A percentile compares a stretch with the other conserved stretches of the same genome.
These are phyloP conservation scores for Aspergillus melleus DNA, from an alignment of 2,329 filamentous ascomycete species.

Conservation along the genomic window DNA sequence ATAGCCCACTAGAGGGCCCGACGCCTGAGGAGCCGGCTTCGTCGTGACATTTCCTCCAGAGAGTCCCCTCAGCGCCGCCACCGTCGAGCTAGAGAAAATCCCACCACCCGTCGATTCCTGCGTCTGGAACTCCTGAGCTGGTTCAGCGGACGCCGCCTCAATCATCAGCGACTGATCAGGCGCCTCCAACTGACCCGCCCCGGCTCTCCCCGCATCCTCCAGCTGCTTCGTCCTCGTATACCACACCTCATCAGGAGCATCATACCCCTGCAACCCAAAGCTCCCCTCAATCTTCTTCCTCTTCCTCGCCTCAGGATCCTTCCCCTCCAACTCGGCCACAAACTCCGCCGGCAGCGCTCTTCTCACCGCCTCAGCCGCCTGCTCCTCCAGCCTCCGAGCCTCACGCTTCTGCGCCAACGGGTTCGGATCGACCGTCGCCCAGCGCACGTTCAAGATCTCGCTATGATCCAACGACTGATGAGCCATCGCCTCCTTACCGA, in stretches of 20 bases:
- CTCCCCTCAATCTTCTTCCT: slow-evolving; percentile 83
- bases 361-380: slow-evolving; percentile 90
- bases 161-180: slow-evolving; percentile 48
- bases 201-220: slow-evolving; percentile 60
- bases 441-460: slow-evolving; percentile 92
- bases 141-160: slow-evolving; percentile 39
- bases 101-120: slow-evolving; percentile 51
- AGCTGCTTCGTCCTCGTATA: slow-evolving; percentile 76
- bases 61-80: slow-evolving; percentile 71
- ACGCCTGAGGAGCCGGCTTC: slow-evolving; percentile 42
- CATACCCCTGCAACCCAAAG: slow-evolving; percentile 87
- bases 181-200: slow-evolving; percentile 57
- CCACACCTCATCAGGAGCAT: slow-evolving; percentile 92
- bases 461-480: slow-evolving; percentile 89
- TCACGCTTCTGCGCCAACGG: slow-evolving; percentile 92
- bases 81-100: slow-evolving; percentile 78
- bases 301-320: slow-evolving; percentile 83
- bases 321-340: slow-evolving; percentile 89
- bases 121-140: slow-evolving; percentile 33
- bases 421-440: slow-evolving; percentile 96
- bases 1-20: slow-evolving; percentile 80
- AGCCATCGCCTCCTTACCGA: slow-evolving; percentile 93
- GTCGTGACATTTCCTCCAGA: slow-evolving; percentile 44
- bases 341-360: slow-evolving; percentile 85
- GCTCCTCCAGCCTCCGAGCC: slow-evolving; percentile 84